Base-by-base conservation (phyloP, 2,329 filamentous ascomycete genomes). In the Talaromyces sp. region DNA sequence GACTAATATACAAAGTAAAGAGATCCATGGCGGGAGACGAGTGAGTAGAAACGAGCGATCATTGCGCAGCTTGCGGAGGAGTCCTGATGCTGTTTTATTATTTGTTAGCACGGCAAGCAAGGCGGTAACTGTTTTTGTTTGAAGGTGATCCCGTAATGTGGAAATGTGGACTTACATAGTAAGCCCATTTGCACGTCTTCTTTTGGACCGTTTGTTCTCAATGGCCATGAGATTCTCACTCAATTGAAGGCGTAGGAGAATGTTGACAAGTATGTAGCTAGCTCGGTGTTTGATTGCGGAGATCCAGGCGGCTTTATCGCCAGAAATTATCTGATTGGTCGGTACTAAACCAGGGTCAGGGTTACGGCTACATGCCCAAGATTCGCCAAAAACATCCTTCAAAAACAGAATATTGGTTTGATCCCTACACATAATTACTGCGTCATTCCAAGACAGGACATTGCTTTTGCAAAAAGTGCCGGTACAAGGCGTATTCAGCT, bases 21-120 rank as follows among this genome's bases (percentile, higher is more conserved):
- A 97, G 37, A 98, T 80, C 79, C 96, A 93, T 14, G 92, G 91
- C 44, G 93, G 93, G 18, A 96, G 79, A 78, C 90, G 91, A n/a
- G 73, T 71, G 67, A 73, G 77, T 67, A 95, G 85, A 63, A 96
- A 81, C 67, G 90, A 86, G 70, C 91, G 89, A 76, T 96, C 90
- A 76, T 87, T 87, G 73, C 92, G 89, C 72, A 96, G 81, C 50
- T 74, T 77, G 71, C 74, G 72, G 71, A 79, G 70, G 64, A 74
- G 67, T 60, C 75, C 73, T 72, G 70, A 69, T 69, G 71, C 68
- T 67, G 40, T 57, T 54, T 33, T 52, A 12, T 48, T 7, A 1
- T 3, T 12, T 11, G 39, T 63, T 59, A 59, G 61, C 11, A 28
- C 16, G 3, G 8, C 7, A 59, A 21, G 31, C 16, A 56, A 33